phyloP scores from a whole-genome alignment of 805 yeast species.

The Priceomyces carsonii region DNA sequence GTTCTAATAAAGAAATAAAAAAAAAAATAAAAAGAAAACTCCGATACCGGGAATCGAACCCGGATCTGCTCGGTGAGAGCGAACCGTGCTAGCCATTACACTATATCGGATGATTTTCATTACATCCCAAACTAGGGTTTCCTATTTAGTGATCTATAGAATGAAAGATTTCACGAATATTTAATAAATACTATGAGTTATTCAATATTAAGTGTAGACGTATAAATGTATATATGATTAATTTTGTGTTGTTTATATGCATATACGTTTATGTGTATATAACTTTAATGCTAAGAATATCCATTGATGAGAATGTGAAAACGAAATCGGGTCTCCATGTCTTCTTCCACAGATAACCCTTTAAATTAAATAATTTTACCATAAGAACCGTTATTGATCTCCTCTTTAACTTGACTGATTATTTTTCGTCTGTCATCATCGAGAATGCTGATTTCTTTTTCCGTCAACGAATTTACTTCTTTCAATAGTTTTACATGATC shows the following conservation, averaged over 20 bases:
- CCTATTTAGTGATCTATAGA: too few relatives aligned
- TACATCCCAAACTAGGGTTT: too few relatives aligned
- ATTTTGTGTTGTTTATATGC: too few relatives aligned
- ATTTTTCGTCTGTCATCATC: slow-evolving; percentile 23
- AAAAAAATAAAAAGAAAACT: slow-evolving; percentile 22
- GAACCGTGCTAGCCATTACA: slow-evolving; percentile 57
- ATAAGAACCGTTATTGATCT: slow-evolving; percentile 27
- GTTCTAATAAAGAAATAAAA: not conserved
- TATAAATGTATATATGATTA: too few relatives aligned
- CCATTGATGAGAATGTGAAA: too few relatives aligned
- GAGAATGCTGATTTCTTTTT: slow-evolving; percentile 27
- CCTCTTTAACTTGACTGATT: slow-evolving; percentile 20
- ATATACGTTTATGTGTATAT: too few relatives aligned
- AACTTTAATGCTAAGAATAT: too few relatives aligned
- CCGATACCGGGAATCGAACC: slow-evolving; percentile 90
- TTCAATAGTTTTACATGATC: slow-evolving; percentile 37
- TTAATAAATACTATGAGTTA: too few relatives aligned
- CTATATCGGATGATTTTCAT: slow-evolving; percentile 42
- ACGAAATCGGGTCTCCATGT: too few relatives aligned
- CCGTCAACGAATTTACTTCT: slow-evolving; percentile 27
- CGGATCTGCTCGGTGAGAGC: slow-evolving; percentile 61
- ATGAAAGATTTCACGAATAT: too few relatives aligned
- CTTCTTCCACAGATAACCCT: too few relatives aligned
- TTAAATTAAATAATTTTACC: slow-evolving; percentile 17
- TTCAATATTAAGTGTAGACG: too few relatives aligned